Percentiles rank a stretch among this genome's conserved stretches.
These are phyloP conservation scores for Cryptococcus sp. DNA, from an alignment of 1,284 basidiomycete genomes.

Conservation along the genomic window DNA sequence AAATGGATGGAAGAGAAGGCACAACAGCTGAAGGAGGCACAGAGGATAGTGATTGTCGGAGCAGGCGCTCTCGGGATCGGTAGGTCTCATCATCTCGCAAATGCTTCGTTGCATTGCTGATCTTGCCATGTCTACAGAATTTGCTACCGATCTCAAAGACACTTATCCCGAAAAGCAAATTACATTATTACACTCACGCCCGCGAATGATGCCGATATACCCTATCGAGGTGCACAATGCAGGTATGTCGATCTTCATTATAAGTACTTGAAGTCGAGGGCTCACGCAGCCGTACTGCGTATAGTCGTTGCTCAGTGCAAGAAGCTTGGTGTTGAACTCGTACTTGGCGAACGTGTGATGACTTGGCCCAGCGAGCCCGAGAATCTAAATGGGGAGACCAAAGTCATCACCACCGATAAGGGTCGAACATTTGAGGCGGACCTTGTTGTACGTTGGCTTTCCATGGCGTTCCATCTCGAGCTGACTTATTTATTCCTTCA, in stretches of 20 bases:
- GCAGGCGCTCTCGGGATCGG: conserved; percentile 58
- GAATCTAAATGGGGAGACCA: conserved; percentile 35
- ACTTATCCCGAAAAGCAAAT: conserved; percentile 53
- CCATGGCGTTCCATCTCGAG: neutral
- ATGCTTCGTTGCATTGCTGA: neutral
- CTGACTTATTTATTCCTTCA: neutral
- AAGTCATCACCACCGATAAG: conserved; percentile 59
- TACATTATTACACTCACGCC: conserved; percentile 56
- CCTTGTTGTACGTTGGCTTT: conserved; percentile 58
- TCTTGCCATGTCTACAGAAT: conserved; percentile 40
- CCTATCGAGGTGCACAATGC: conserved; percentile 52
- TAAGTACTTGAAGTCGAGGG: conserved; percentile 2
- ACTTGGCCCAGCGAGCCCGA: conserved; percentile 45
- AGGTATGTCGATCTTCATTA: conserved; percentile 25
- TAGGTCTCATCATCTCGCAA: conserved; percentile 26
- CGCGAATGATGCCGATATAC: conserved; percentile 54
- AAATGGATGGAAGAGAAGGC: conserved; percentile 33
- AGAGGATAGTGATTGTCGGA: conserved; percentile 54
- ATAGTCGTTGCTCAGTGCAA: conserved; percentile 43
- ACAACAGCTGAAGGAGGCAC: conserved; percentile 42
- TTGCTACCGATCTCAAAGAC: conserved; percentile 55
- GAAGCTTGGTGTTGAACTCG: conserved; percentile 51
- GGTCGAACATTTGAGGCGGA: conserved; percentile 66
- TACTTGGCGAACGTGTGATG: conserved; percentile 53
- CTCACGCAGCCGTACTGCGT: conserved; percentile 1